Evolutionary conservation across 768 basidiomycete species (phyloP).

Genomic region (Mycena belliarum): DNA sequence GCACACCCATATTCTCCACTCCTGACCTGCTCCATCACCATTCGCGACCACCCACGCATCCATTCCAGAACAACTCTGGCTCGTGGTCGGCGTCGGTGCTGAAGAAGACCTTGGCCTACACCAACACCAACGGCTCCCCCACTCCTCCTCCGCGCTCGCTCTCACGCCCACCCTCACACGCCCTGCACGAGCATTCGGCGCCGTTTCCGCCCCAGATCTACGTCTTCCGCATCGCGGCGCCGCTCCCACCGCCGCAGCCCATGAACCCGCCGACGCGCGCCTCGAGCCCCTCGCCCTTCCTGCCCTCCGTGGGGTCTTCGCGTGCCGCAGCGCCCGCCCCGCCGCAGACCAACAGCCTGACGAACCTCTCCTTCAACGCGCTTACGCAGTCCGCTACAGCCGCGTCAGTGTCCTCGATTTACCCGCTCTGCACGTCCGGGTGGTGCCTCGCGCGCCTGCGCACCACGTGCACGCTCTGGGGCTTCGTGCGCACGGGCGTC

Average conservation of each 20-base stretch:
- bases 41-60: slow-evolving; percentile 33
- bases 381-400: slow-evolving; percentile 29
- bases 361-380: slow-evolving; percentile 31
- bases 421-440: slow-evolving; percentile 81
- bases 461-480: slow-evolving; percentile 62
- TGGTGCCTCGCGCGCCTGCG: slow-evolving; percentile 56
- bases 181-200: slow-evolving; percentile 8
- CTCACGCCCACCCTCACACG: slow-evolving; percentile 16
- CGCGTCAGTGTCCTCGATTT: slow-evolving; percentile 49
- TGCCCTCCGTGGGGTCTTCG: slow-evolving; percentile 19
- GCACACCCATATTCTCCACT: slow-evolving; percentile 52
- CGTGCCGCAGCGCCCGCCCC: slow-evolving; percentile 26
- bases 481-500: slow-evolving; percentile 79
- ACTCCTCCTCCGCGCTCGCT: slow-evolving; percentile 32
- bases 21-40: slow-evolving; percentile 28
- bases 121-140: slow-evolving; percentile 29
- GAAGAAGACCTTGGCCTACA: slow-evolving; percentile 46
- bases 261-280: slow-evolving; percentile 19
- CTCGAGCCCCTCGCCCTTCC: slow-evolving; percentile 34
- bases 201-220: slow-evolving; percentile 51
- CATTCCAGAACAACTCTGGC: slow-evolving; percentile 30
- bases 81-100: slow-evolving; percentile 62
- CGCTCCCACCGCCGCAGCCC: slow-evolving; percentile 31
- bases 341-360: slow-evolving; percentile 28
- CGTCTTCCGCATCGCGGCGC: slow-evolving; percentile 65